Conservation (phyloP, 345 rosid genomes). For the Draba incana region DNA sequence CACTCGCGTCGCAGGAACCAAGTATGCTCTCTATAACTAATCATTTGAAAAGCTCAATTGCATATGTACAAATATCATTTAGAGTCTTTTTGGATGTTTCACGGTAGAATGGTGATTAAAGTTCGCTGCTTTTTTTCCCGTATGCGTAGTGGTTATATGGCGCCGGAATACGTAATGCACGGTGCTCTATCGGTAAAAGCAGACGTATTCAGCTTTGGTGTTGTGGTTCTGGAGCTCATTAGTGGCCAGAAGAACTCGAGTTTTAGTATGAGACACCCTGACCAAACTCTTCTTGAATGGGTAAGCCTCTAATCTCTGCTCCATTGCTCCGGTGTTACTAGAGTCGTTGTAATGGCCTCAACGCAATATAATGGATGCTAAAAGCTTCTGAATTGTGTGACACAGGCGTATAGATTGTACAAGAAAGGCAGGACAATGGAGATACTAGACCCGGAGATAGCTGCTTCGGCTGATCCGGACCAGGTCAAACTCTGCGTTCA, state of each 20-base stretch:
- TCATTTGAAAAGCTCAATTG: neutral
- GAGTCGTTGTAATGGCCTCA: neutral
- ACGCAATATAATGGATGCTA: neutral
- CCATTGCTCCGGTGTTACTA: slow-evolving; percentile 10
- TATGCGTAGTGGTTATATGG: slow-evolving; percentile 85
- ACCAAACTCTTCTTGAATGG: slow-evolving; percentile 85
- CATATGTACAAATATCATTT: neutral
- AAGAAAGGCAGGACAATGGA: slow-evolving; percentile 71
- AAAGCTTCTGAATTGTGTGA: slow-evolving; percentile 1
- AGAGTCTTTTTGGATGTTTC: slow-evolving; percentile 13
- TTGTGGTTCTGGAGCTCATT: slow-evolving; percentile 81
- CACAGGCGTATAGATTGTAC: slow-evolving; percentile 77
- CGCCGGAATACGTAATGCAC: slow-evolving; percentile 93
- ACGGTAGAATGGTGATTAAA: slow-evolving; percentile 4
- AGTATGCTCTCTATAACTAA: slow-evolving; percentile 51
- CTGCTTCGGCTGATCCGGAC: slow-evolving; percentile 52
- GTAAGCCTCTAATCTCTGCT: slow-evolving; percentile 46
- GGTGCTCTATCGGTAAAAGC: slow-evolving; percentile 81
- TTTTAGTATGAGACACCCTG: slow-evolving; percentile 53
- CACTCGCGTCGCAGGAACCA: slow-evolving; percentile 95
- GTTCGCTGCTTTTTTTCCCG: neutral
- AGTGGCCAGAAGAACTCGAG: slow-evolving; percentile 78
- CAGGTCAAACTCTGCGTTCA: slow-evolving; percentile 75
- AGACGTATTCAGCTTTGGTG: slow-evolving; percentile 97
- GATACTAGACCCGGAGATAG: slow-evolving; percentile 62